A percentile compares a stretch with the other conserved stretches of the same genome.
These are phyloP conservation scores for Penicillium mononematosum DNA, from an alignment of 495 filamentous ascomycete genomes.

Conservation along the genomic window DNA sequence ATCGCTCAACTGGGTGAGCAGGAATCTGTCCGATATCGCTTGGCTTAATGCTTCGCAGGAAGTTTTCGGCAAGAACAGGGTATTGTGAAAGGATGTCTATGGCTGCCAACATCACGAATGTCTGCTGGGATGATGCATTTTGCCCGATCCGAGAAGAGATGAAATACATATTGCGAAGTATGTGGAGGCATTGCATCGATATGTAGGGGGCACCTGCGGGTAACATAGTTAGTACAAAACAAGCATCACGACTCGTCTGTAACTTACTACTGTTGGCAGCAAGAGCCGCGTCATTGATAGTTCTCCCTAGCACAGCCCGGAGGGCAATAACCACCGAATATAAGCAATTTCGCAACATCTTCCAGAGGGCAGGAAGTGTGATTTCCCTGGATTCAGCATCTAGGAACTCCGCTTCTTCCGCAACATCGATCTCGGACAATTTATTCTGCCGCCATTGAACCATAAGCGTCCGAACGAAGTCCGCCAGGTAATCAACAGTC, in stretches of 20 bases:
- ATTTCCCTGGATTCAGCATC: constrained; percentile 64
- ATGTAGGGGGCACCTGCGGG: constrained; percentile 61
- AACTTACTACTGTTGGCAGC: constrained; percentile 55
- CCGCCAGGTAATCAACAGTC: constrained; percentile 67
- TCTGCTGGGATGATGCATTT: constrained; percentile 73
- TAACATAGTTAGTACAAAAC: neutral
- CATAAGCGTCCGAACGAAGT: constrained; percentile 67
- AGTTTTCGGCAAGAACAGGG: constrained; percentile 64
- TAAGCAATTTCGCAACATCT: constrained; percentile 72
- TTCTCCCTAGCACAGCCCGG: constrained; percentile 68
- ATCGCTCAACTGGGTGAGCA: constrained; percentile 70
- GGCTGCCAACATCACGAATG: constrained; percentile 82
- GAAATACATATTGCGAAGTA: constrained; percentile 82
- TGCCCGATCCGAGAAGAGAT: constrained; percentile 76
- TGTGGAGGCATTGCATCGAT: constrained; percentile 73
- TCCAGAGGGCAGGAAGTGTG: constrained; percentile 79
- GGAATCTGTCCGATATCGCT: constrained; percentile 64
- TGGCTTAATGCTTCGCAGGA: constrained; percentile 64
- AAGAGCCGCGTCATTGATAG: constrained; percentile 54
- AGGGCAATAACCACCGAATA: constrained; percentile 78
- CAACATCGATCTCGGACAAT: constrained; percentile 75
- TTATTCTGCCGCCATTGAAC: constrained; percentile 85
- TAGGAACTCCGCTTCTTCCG: constrained; percentile 69
- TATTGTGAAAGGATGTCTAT: constrained; percentile 82
- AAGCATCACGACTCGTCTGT: neutral